Evolutionary conservation across 2,329 filamentous ascomycete species (phyloP), one percentile per base, ranked within the genome.

Genomic region (Neofusicoccum ribis): DNA sequence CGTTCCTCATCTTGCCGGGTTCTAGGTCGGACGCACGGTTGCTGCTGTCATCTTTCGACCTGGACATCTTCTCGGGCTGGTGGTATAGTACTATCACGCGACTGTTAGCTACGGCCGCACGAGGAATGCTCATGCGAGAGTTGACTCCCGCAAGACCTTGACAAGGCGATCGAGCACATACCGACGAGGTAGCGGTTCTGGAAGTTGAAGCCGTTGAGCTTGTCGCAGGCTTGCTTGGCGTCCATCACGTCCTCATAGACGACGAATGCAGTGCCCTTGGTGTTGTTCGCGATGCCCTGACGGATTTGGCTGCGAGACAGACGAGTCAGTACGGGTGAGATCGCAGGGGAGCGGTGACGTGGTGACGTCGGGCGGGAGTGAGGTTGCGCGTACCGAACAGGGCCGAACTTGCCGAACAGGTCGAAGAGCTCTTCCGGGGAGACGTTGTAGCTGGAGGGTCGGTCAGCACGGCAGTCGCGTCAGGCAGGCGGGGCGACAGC

Each of bases 191-290:
- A 99, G 79, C 95, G 91, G 83, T 94, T 97, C 85, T 99, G 95
- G 81, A 99, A 99, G 85, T 99, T 99, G 89, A 96, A 99, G 78
- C 95, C 95, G 85, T 99, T 99, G 80, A 99, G 86, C 85, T 98
- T 97, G 85, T 99, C 95, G 86, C 95, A 98, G 77, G 95, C 95
- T 82, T 93, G 90, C 84, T 99, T 99, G 72, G 95, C 93, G 85
- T 99, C 95, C 87, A 95, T 91, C 72, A 98, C 94, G 86, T 99
- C 95, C 82, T 98, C 95, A 85, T 97, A 99, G 81, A 99, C 95
- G 73, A 99, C 95, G 81, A 97, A 99, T 71, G 94, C 95, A 63
- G 95, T 99, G 78, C 95, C 95, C 82, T 98, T 99, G 75, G 95
- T 97, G 80, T 95, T 94, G 82, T 89, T 93, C 72, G 94, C 92